A percentile compares a stretch with the other conserved stretches of the same genome.
These are phyloP conservation scores for Euphorbia lathyris DNA, from an alignment of 345 rosid species.

Conservation along the genomic window DNA sequence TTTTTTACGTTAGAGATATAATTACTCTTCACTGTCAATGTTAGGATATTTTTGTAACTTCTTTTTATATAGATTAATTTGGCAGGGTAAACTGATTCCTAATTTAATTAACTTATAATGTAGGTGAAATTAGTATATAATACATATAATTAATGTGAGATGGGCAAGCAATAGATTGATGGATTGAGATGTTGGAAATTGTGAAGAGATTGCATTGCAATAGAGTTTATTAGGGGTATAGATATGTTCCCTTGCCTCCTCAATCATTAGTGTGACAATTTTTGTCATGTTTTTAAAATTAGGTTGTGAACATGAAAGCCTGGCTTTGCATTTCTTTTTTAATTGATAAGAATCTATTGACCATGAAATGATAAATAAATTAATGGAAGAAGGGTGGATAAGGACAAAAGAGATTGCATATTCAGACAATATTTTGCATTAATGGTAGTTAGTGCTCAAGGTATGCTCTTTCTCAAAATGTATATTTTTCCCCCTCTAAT, in stretches of 20 bases:
- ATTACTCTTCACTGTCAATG: no score
- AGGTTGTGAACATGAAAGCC: slow-evolving; percentile 37
- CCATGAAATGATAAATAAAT: neutral
- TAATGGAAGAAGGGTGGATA: neutral
- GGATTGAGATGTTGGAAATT: neutral
- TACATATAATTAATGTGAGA: neutral
- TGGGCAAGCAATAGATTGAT: neutral
- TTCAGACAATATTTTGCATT: slow-evolving; percentile 1
- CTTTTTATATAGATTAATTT: no score
- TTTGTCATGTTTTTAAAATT: slow-evolving; percentile 12
- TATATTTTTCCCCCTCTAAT: no score
- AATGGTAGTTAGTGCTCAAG: neutral
- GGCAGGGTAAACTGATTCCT: no score
- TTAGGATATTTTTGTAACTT: no score
- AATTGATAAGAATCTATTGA: slow-evolving; percentile 14
- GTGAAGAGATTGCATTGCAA: neutral
- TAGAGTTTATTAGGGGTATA: neutral
- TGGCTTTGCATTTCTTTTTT: slow-evolving; percentile 35
- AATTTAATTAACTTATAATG: no score
- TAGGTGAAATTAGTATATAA: no score
- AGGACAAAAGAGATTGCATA: slow-evolving; percentile 12
- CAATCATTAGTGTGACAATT: slow-evolving; percentile 29
- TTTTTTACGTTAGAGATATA: no score
- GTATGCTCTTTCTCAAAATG: neutral
- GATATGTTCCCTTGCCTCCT: slow-evolving; percentile 26